phyloP scores from a whole-genome alignment of 176 grass and related monocot genomes.

The Bolboschoenus planiculmis region DNA sequence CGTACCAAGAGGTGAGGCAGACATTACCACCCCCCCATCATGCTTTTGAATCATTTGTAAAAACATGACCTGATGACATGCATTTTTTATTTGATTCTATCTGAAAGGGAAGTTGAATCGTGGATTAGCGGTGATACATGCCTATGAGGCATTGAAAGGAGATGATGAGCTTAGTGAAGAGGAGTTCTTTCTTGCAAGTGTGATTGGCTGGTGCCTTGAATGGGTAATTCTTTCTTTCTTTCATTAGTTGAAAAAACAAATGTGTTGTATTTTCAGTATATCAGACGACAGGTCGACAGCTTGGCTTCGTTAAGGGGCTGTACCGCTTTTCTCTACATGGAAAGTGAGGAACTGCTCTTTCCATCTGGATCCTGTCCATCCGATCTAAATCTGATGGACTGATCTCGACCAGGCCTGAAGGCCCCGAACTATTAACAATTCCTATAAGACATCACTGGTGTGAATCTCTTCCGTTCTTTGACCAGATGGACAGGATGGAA shows the following conservation, averaged over 20 bases:
- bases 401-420: background rate
- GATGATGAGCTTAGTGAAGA: slow-evolving; percentile 45
- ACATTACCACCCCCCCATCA: no score
- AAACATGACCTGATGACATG: background rate
- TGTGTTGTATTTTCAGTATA: background rate
- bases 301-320: background rate
- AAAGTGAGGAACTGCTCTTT: background rate
- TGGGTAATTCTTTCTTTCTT: slow-evolving; percentile 48
- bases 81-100: background rate
- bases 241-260: background rate
- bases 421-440: no score
- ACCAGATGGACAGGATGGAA: background rate
- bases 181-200: slow-evolving; percentile 46
- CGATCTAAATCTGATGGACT: background rate
- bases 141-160: slow-evolving; percentile 45
- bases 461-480: background rate
- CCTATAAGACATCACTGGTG: background rate
- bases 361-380: background rate
- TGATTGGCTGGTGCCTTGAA: slow-evolving; percentile 70
- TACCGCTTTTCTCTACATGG: background rate
- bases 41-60: background rate
- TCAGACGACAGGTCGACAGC: background rate
- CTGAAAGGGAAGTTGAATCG: slow-evolving; percentile 50
- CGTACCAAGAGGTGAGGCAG: slow-evolving; percentile 35
- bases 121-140: slow-evolving; percentile 47